Conservation (phyloP, 2,329 filamentous ascomycete species). For the Pseudocercospora vitis region DNA sequence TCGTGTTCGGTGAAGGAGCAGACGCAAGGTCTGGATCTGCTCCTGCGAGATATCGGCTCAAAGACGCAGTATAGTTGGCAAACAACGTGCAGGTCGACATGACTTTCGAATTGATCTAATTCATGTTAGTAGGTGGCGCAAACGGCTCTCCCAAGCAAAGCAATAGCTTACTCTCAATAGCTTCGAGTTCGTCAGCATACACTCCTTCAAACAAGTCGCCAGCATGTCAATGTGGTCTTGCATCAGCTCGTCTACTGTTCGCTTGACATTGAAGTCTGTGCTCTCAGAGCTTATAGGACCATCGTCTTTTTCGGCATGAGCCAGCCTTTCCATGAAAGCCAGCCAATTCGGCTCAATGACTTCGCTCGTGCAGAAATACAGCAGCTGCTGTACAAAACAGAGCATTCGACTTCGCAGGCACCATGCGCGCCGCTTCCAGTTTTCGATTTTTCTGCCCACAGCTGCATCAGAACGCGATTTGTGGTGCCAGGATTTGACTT, state of each 20-base stretch:
- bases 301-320: constrained; percentile 53
- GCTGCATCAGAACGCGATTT: constrained; percentile 51
- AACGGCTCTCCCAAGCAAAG: neutral
- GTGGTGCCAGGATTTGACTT: constrained; percentile 78
- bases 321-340: constrained; percentile 83
- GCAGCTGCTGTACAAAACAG: constrained; percentile 91
- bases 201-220: constrained; percentile 96
- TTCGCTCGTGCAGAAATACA: constrained; percentile 96
- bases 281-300: constrained; percentile 42
- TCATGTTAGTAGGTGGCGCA: constrained; percentile 13
- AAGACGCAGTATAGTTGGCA: constrained; percentile 81
- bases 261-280: constrained; percentile 41
- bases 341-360: constrained; percentile 99
- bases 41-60: constrained; percentile 80
- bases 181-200: constrained; percentile 97
- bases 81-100: constrained; percentile 96
- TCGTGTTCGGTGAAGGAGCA: constrained; percentile 30
- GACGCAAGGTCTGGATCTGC: constrained; percentile 75
- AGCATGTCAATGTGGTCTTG: constrained; percentile 98
- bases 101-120: constrained; percentile 91
- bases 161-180: constrained; percentile 71
- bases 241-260: constrained; percentile 97
- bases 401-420: constrained; percentile 91
- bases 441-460: constrained; percentile 68
- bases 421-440: constrained; percentile 92